phyloP scores from a whole-genome alignment of 352 stramenopile species.

The Globisporangium nunn region DNA sequence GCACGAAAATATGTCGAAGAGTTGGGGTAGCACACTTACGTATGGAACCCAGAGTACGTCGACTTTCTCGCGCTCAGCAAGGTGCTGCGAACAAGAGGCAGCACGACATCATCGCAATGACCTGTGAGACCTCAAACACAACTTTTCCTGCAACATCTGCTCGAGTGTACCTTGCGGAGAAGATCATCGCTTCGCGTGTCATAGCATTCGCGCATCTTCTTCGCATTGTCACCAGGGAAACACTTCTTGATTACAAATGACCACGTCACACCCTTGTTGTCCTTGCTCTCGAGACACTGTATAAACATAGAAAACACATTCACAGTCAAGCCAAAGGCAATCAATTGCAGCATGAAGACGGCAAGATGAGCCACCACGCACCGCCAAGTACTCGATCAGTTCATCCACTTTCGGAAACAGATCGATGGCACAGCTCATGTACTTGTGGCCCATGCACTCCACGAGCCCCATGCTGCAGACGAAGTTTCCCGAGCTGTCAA shows the following conservation, averaged over 20 bases:
- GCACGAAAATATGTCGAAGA: no score
- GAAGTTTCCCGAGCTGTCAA: slow-evolving; percentile 53
- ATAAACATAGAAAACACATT: not conserved
- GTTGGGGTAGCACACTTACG: slow-evolving; percentile 23
- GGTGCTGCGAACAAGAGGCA: slow-evolving; percentile 26
- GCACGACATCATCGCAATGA: not conserved
- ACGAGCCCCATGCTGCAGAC: slow-evolving; percentile 58
- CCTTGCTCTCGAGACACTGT: slow-evolving; percentile 67
- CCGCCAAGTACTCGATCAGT: slow-evolving; percentile 53
- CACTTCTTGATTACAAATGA: slow-evolving; percentile 55
- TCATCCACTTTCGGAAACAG: slow-evolving; percentile 58
- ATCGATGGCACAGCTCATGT: slow-evolving; percentile 68
- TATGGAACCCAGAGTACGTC: slow-evolving; percentile 64
- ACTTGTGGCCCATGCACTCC: slow-evolving; percentile 74
- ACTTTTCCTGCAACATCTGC: not conserved
- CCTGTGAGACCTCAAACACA: not conserved
- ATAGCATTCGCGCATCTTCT: slow-evolving; percentile 61
- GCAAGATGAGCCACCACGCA: slow-evolving; percentile 15
- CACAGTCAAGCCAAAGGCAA: slow-evolving; percentile 5
- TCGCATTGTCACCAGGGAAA: slow-evolving; percentile 37
- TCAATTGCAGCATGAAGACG: not conserved
- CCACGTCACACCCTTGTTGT: slow-evolving; percentile 70
- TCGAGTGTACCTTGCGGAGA: slow-evolving; percentile 35
- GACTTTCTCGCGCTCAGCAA: slow-evolving; percentile 37
- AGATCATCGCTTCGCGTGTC: slow-evolving; percentile 47